Percentiles rank a stretch among this genome's conserved stretches.
Evolutionary conservation across 2,329 filamentous ascomycete species (phyloP).

Genomic region (Acrocalymma vagum): DNA sequence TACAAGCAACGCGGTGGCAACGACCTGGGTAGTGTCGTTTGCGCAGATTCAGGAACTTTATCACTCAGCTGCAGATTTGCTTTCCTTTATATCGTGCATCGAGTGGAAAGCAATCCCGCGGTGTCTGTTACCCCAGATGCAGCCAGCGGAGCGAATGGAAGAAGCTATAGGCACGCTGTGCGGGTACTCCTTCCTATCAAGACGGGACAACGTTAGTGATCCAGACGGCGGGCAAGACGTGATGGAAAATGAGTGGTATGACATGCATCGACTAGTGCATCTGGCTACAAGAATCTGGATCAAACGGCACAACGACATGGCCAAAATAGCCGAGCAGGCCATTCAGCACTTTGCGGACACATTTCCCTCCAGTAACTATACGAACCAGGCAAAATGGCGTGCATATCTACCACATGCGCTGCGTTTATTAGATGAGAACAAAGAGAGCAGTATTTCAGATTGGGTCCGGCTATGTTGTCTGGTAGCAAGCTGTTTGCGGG

Average conservation of each 20-base stretch:
- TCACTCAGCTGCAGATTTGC: constrained; percentile 42
- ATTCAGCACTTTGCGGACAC: constrained; percentile 12
- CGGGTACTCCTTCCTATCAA: constrained; percentile 29
- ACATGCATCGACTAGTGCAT: constrained; percentile 24
- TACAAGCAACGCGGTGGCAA: constrained; percentile 52
- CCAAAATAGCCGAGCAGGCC: constrained; percentile 6
- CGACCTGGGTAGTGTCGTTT: constrained; percentile 56
- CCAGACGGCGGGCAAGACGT: no score
- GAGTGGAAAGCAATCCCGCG: constrained; percentile 26
- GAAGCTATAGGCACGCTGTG: constrained; percentile 31
- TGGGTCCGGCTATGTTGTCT: constrained; percentile 10
- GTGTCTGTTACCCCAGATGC: constrained; percentile 16
- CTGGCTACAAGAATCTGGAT: constrained; percentile 24
- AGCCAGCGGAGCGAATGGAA: constrained; percentile 17
- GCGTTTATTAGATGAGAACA: constrained; percentile 10
- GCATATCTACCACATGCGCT: constrained; percentile 21
- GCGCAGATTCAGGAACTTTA: constrained; percentile 36
- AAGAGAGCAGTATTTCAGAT: constrained; percentile 2
- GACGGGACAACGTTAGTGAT: constrained; percentile 11
- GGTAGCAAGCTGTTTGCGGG: constrained; percentile 15
- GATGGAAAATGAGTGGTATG: constrained; percentile 12
- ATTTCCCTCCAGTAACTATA: constrained; percentile 17
- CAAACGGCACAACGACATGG: constrained; percentile 2
- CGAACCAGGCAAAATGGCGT: constrained; percentile 17
- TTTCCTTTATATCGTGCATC: constrained; percentile 41